Conservation (phyloP, 2,329 filamentous ascomycete species). For the Fusarium dlaminii region DNA sequence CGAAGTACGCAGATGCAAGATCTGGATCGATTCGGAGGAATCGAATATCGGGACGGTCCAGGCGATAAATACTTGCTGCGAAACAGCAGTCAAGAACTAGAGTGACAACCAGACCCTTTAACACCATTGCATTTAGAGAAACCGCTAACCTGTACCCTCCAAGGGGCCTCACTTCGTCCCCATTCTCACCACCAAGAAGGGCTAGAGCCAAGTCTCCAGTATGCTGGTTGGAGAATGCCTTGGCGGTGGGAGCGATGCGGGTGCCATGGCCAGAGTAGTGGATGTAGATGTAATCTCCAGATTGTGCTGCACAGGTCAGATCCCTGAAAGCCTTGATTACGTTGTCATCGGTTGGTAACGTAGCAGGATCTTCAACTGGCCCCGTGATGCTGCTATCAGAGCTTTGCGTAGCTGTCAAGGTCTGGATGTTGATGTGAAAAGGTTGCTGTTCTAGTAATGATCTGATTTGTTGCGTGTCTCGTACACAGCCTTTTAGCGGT, state of each 20-base stretch:
- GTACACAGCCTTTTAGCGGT: conserved; percentile 12
- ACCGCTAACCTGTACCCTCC: not conserved
- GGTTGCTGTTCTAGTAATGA: not conserved
- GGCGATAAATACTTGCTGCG: conserved; percentile 14
- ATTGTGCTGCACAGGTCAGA: not conserved
- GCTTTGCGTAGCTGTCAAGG: not conserved
- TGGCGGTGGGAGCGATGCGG: not conserved
- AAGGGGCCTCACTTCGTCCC: not conserved
- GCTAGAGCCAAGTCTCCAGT: conserved; percentile 16
- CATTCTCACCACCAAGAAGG: not conserved
- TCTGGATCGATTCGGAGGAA: not conserved
- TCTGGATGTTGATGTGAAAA: not conserved
- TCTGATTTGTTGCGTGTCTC: conserved; percentile 1
- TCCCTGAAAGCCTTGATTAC: not conserved
- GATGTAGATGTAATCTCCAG: conserved; percentile 2
- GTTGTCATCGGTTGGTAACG: not conserved
- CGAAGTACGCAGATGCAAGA: not conserved
- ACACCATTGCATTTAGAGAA: conserved; percentile 8
- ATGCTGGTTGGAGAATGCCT: not conserved
- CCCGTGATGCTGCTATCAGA: not conserved
- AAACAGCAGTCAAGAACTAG: conserved; percentile 34
- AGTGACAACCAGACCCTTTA: conserved; percentile 9
- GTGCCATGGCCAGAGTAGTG: conserved; percentile 17
- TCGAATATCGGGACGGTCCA: not conserved
- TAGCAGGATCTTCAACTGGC: not conserved